Conservation (phyloP, 208 protist genomes). For the Leishmania arabica region DNA sequence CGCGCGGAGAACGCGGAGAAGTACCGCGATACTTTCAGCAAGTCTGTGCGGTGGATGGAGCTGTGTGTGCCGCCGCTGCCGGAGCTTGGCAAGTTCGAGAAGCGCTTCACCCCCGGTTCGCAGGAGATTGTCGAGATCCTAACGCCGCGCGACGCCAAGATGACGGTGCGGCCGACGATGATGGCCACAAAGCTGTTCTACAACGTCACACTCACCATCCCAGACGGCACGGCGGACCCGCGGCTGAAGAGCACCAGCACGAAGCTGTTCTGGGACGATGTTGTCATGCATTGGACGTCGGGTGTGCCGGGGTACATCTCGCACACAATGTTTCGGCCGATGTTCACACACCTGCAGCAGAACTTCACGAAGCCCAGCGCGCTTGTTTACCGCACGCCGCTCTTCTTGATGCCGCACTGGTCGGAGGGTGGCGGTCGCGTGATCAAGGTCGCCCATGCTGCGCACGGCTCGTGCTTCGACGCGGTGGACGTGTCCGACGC, state of each 20-base stretch:
- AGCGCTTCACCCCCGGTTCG: slow-evolving; percentile 90
- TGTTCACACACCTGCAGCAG: slow-evolving; percentile 93
- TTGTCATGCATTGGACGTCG: slow-evolving; percentile 88
- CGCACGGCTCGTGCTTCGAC: slow-evolving; percentile 87
- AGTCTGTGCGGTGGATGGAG: slow-evolving; percentile 89
- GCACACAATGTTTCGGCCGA: slow-evolving; percentile 91
- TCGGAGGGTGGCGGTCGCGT: slow-evolving; percentile 83
- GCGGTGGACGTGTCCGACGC: slow-evolving; percentile 89
- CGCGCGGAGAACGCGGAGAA: slow-evolving; percentile 79
- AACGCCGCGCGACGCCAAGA: slow-evolving; percentile 87
- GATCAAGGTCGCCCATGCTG: slow-evolving; percentile 87
- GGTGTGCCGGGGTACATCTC: slow-evolving; percentile 89
- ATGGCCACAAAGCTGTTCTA: slow-evolving; percentile 93
- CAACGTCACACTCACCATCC: slow-evolving; percentile 90
- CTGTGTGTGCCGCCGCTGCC: slow-evolving; percentile 89
- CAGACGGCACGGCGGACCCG: slow-evolving; percentile 77
- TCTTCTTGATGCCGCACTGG: slow-evolving; percentile 92
- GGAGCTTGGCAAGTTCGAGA: slow-evolving; percentile 82
- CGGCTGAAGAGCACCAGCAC: slow-evolving; percentile 83
- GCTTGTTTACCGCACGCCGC: slow-evolving; percentile 82
- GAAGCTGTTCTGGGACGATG: slow-evolving; percentile 93
- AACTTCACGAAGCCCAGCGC: slow-evolving; percentile 81
- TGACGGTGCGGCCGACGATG: slow-evolving; percentile 92
- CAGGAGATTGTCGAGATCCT: slow-evolving; percentile 92
- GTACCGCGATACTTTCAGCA: slow-evolving; percentile 62